Evolutionary conservation across 768 basidiomycete genomes (phyloP).

Genomic region (Kockovaella imperatae): DNA sequence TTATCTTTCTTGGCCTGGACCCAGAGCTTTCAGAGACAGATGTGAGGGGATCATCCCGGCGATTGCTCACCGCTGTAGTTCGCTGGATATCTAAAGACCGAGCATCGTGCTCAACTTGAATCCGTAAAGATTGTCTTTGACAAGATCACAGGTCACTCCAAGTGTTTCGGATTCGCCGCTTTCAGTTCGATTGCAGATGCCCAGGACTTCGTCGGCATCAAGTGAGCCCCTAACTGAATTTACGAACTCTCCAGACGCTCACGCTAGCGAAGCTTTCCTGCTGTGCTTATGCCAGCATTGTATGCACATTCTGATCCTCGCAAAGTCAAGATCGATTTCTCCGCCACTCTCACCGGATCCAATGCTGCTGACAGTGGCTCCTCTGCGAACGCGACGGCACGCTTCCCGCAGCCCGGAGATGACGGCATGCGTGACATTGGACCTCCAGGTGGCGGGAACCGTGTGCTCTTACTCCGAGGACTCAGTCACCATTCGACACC

Average conservation of each 20-base stretch:
- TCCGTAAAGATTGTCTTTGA: constrained; percentile 82
- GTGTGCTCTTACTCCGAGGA: constrained; percentile 81
- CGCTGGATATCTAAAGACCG: constrained; percentile 28
- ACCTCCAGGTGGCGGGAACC: constrained; percentile 50
- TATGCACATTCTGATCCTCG: constrained; percentile 75
- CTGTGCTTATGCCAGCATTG: constrained; percentile 83
- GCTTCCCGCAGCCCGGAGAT: constrained; percentile 46
- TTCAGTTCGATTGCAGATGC: constrained; percentile 81
- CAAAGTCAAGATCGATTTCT: constrained; percentile 92
- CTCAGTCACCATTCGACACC: constrained; percentile 80
- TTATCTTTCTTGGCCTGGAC: constrained; percentile 91
- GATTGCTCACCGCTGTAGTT: constrained; percentile 65
- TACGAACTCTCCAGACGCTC: neutral
- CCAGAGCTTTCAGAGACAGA: constrained; percentile 87
- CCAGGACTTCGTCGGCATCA: constrained; percentile 78
- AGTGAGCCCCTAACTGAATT: constrained; percentile 43
- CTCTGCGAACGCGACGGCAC: constrained; percentile 53
- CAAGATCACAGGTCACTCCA: constrained; percentile 89
- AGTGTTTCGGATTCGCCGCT: constrained; percentile 95
- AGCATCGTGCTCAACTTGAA: constrained; percentile 43
- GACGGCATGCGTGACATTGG: constrained; percentile 96
- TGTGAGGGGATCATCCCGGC: constrained; percentile 51
- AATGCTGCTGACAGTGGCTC: constrained; percentile 31
- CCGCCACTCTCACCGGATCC: constrained; percentile 48
- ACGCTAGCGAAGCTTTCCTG: constrained; percentile 57